Evolutionary conservation across 1,139 yeast species (phyloP).

Genomic region (Scheffersomyces lignicola): DNA sequence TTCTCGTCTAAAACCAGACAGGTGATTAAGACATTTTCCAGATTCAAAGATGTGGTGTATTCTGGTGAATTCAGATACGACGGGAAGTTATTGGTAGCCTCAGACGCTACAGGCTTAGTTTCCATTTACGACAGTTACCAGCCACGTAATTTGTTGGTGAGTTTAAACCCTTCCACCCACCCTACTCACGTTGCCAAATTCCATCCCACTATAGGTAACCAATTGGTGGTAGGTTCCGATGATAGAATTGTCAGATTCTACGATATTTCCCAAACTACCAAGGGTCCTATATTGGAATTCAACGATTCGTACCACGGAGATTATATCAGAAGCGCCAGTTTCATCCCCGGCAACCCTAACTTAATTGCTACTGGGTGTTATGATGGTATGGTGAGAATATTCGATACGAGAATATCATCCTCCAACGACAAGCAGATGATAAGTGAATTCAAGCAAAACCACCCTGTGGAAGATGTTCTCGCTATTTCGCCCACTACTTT

Average conservation of each 20-base stretch:
- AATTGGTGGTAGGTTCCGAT: conserved; percentile 85
- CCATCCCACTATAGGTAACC: conserved; percentile 71
- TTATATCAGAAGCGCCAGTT: conserved; percentile 81
- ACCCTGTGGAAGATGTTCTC: conserved; percentile 84
- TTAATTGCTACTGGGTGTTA: conserved; percentile 91
- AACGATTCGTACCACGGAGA: conserved; percentile 73
- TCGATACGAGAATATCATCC: conserved; percentile 66
- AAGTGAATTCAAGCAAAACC: conserved; percentile 36
- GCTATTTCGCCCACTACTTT: conserved; percentile 79
- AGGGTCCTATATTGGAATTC: conserved; percentile 65
- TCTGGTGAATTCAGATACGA: conserved; percentile 81
- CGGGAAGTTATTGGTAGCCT: conserved; percentile 81
- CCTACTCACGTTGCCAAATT: conserved; percentile 96
- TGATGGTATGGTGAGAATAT: conserved; percentile 84
- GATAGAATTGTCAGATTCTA: conserved; percentile 84
- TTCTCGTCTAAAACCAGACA: conserved; percentile 92
- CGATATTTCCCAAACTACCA: conserved; percentile 76
- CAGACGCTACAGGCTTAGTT: conserved; percentile 86
- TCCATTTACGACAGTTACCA: conserved; percentile 79
- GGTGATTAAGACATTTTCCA: conserved; percentile 81
- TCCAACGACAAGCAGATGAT: conserved; percentile 29
- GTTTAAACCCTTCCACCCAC: conserved; percentile 77
- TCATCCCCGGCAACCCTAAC: conserved; percentile 72
- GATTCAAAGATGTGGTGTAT: conserved; percentile 90
- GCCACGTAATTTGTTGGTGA: conserved; percentile 76